These are phyloP conservation scores for Pleurotus giganteus DNA, from an alignment of 768 basidiomycete species.

Conservation along the genomic window DNA sequence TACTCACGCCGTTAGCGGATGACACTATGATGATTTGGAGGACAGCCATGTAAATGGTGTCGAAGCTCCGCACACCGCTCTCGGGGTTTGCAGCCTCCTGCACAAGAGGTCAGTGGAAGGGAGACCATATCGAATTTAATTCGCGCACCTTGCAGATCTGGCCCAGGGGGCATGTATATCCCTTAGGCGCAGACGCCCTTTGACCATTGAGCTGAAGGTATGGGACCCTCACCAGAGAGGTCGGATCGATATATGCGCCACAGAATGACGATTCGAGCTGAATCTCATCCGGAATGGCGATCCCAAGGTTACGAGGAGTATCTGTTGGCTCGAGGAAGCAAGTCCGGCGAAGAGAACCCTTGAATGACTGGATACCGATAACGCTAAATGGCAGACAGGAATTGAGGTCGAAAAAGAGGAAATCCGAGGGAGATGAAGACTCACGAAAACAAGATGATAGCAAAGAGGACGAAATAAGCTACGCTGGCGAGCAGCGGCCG, in stretches of 20 bases:
- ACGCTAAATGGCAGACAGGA: slow-evolving; percentile 45
- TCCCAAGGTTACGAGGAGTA: not conserved
- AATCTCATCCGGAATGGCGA: slow-evolving; percentile 47
- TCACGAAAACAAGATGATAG: slow-evolving; percentile 84
- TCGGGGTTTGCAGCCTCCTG: slow-evolving; percentile 70
- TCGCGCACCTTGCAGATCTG: slow-evolving; percentile 71
- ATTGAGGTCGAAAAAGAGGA: not conserved
- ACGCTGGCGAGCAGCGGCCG: slow-evolving; percentile 88
- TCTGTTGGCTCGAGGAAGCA: slow-evolving; percentile 52
- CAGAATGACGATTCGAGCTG: slow-evolving; percentile 58
- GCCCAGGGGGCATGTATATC: slow-evolving; percentile 86
- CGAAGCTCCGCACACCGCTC: slow-evolving; percentile 73
- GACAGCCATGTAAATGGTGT: slow-evolving; percentile 78
- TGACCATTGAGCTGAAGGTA: slow-evolving; percentile 28
- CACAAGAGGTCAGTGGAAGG: not conserved
- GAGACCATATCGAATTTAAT: not conserved
- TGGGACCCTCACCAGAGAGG: slow-evolving; percentile 44
- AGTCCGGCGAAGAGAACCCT: slow-evolving; percentile 71
- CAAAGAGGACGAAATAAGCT: slow-evolving; percentile 89
- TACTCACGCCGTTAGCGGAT: slow-evolving; percentile 71
- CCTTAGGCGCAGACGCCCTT: slow-evolving; percentile 48
- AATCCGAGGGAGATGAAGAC: slow-evolving; percentile 32
- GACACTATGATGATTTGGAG: slow-evolving; percentile 87
- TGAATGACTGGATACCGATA: slow-evolving; percentile 93
- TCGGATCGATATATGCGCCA: slow-evolving; percentile 75